Evolutionary conservation across 2,329 filamentous ascomycete species (phyloP), one percentile per base, ranked within the genome.

Genomic region (Canariomyces notabilis): DNA sequence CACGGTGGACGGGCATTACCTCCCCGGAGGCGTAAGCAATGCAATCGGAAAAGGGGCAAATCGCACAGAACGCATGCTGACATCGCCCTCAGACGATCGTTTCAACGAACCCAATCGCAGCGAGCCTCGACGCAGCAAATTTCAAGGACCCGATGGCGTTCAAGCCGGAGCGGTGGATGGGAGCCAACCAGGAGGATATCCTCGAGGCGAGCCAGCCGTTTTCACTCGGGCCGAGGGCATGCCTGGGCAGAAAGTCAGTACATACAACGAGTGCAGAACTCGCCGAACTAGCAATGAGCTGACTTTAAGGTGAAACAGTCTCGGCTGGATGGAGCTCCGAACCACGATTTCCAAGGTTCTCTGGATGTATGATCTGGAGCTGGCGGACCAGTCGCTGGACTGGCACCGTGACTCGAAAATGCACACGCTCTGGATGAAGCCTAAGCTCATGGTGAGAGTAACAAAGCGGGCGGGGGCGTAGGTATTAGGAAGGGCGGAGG

Each of bases 101-200:
- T 5, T 37, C 62, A 7, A 44, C 56, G n/a, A 56, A 67, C 44
- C 55, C 59, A 43, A 39, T 53, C 5, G 57, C 58, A 5, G 60
- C 29, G 40, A 54, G 22, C 54, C 59, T 20, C 63, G 69, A 42
- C 67, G 67, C 57, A 51, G 61, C 26, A 45, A 63, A 26, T 51
- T 64, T n/a, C 35, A 64, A 49, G 36, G 55, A 35, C 44, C 63
- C 64, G 2, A 58, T 64, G 21, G 42, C 65, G 0, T 63, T 59
- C 50, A 57, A 57, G 8, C 68, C 68, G 0, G 65, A 69, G 36
- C 59, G 67, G 0, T 68, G 60, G 55, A 44, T 67, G 5, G 37
- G 23, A 2, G 46, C 49, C 8, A 40, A 43, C 18, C 39, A 44
- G 16, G 46, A 44, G 14, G 65, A 68, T 41, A 46, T 59, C 5